Percentiles rank a stretch among this genome's conserved stretches.
Conservation (phyloP, 2,329 filamentous ascomycete genomes). For the Penicillium aurantiogriseum region DNA sequence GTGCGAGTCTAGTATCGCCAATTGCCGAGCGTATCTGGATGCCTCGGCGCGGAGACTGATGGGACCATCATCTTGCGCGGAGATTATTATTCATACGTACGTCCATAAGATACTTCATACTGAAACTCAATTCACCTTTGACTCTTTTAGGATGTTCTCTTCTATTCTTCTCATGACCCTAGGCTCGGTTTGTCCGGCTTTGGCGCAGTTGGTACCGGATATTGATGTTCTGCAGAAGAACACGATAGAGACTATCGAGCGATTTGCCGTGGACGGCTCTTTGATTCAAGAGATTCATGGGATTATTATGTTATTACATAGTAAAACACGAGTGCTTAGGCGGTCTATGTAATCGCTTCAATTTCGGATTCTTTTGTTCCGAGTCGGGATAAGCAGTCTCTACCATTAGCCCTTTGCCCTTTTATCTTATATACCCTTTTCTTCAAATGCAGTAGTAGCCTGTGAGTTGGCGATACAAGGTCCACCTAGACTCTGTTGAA, state of each 20-base stretch:
- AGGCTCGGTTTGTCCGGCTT: constrained; percentile 1
- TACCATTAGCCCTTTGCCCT: not conserved
- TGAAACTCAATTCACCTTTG: not conserved
- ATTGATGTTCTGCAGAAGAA: constrained; percentile 5
- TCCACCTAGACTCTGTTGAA: not conserved
- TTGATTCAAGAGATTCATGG: constrained; percentile 6
- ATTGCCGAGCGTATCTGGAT: constrained; percentile 3
- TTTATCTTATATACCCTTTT: too few relatives aligned
- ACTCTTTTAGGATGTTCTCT: constrained; percentile 3
- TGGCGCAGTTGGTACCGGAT: constrained; percentile 4
- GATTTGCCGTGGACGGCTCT: constrained; percentile 2
- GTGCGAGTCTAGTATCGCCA: constrained; percentile 5
- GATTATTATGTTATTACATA: constrained; percentile 4
- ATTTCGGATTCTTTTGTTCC: not conserved
- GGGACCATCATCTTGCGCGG: not conserved
- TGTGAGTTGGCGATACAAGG: not conserved
- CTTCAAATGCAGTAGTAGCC: not conserved
- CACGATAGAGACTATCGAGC: not conserved
- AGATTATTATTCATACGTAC: constrained; percentile 9
- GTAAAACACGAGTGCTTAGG: constrained; percentile 4
- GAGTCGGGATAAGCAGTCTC: not conserved
- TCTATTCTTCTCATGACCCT: constrained; percentile 6
- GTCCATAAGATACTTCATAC: not conserved
- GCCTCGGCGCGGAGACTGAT: constrained; percentile 2
- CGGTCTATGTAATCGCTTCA: not conserved